Base-by-base conservation (phyloP, 2,329 filamentous ascomycete genomes). In the Penicillium thymicola region DNA sequence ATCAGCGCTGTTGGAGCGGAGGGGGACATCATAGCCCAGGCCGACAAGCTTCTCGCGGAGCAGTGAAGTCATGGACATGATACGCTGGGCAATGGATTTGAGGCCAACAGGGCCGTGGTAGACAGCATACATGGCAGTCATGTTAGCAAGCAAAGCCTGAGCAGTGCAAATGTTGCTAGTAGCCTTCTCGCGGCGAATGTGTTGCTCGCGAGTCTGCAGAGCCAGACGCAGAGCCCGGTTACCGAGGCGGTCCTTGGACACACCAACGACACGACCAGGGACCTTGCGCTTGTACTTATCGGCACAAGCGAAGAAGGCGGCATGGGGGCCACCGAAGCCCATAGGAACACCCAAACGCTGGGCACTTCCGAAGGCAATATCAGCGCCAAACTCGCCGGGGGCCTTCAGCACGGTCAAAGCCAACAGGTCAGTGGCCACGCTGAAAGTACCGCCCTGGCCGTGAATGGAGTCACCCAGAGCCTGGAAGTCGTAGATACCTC, bases 141-240 rank as follows among this genome's bases (percentile, higher is more conserved):
- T 97, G 75, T 97, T 97, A 37, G 93, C 93, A 50, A 97, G 81
- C 27, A 97, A 79, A 9, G 93, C 93, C 76, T 97, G 93, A 1
- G 93, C 92, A 1, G 93, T 97, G 79, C 93, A 97, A 58, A 97
- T 92, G 71, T 97, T 97, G 79, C 92, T 96, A 2, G 93, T 97
- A 1, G 93, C 93, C 82, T 97, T 97, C 74, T 97, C 93, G 69
- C 93, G 85, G 63, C 93, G 85, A 72, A 97, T 97, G 73, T 97
- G 93, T 78, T 97, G 93, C 77, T 97, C 93, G 66, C 93, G 83
- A 10, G 93, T 97, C 77, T 97, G 93, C 51, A 97, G 79, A 18
- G 93, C 89, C 69, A 97, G 78, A 66, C 93, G 84, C 63, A 95
- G 86, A 5, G 92, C 93, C 13, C 83, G 87, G 61, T 89, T 85